Evolutionary conservation across 208 protist genomes (phyloP).

Genomic region (Wallacemonas rigidus): DNA sequence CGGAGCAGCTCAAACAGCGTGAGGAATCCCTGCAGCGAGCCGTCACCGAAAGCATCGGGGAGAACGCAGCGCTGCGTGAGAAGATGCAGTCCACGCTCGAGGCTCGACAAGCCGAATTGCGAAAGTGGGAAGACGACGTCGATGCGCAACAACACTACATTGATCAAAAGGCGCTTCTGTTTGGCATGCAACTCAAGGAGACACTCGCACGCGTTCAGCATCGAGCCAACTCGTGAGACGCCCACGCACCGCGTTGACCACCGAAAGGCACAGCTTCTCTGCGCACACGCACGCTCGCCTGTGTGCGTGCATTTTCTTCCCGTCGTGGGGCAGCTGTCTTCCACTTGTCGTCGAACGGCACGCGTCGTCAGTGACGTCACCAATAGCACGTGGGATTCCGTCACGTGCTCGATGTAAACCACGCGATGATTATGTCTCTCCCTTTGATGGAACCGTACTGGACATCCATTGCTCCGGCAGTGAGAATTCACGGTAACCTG

Average conservation of each 20-base stretch:
- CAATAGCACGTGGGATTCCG: no score
- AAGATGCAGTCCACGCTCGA: conserved; percentile 55
- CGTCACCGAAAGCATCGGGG: conserved; percentile 61
- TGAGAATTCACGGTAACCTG: no score
- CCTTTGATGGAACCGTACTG: no score
- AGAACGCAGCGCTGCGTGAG: conserved; percentile 63
- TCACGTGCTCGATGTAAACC: no score
- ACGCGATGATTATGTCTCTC: no score
- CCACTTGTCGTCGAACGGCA: no score
- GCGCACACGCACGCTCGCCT: background rate
- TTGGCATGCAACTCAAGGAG: conserved; percentile 90
- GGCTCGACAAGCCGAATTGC: conserved; percentile 70
- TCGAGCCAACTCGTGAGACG: background rate
- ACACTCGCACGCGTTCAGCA: conserved; percentile 42
- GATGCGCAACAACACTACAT: conserved; percentile 76
- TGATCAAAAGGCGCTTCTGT: conserved; percentile 88
- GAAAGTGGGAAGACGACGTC: conserved; percentile 84
- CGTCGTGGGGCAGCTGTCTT: no score
- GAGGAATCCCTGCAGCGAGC: conserved; percentile 64
- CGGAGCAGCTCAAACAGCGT: conserved; percentile 82
- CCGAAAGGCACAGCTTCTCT: background rate
- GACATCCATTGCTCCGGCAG: no score
- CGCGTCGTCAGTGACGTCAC: no score
- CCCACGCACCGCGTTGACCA: background rate
- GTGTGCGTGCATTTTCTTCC: no score